Evolutionary conservation across 176 grass and related monocot genomes (phyloP).

Genomic region (Oryza nivara): DNA sequence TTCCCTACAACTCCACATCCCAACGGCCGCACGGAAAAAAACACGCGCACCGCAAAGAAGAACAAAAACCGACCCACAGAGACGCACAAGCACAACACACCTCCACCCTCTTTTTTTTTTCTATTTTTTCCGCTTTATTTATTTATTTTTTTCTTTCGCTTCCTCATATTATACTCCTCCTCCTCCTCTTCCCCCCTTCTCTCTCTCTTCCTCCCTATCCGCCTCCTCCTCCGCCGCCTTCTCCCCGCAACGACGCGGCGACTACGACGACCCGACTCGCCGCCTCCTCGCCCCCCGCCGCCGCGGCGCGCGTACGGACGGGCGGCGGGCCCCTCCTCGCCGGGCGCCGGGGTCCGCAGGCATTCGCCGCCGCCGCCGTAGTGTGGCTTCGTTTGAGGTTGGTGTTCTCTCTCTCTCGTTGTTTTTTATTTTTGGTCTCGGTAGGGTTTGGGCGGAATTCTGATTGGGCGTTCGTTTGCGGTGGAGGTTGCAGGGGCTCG

Average conservation of each 20-base stretch:
- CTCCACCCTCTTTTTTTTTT: conserved; percentile 3
- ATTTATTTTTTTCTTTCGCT: not conserved
- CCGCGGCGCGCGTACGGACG: not conserved
- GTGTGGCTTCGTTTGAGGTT: conserved; percentile 15
- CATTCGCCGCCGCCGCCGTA: conserved; percentile 41
- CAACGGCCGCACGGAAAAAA: not conserved
- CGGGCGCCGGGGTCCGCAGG: not conserved
- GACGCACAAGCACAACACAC: not conserved
- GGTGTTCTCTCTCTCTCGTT: not conserved
- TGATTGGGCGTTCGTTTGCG: not conserved
- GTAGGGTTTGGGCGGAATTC: conserved; percentile 10
- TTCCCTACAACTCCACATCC: too few relatives aligned
- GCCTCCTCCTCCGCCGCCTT: conserved; percentile 23
- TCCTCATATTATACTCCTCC: conserved; percentile 33
- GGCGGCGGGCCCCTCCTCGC: not conserved
- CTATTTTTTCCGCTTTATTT: not conserved
- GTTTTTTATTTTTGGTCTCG: not conserved
- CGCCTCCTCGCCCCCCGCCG: not conserved
- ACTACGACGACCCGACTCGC: conserved; percentile 44
- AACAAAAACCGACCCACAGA: not conserved
- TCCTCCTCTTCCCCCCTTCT: not conserved
- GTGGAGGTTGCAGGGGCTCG: not conserved
- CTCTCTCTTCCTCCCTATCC: conserved; percentile 35
- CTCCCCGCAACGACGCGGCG: conserved; percentile 32
- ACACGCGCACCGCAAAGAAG: not conserved